Evolutionary conservation across 768 basidiomycete species (phyloP).

Genomic region (Chiua virens): DNA sequence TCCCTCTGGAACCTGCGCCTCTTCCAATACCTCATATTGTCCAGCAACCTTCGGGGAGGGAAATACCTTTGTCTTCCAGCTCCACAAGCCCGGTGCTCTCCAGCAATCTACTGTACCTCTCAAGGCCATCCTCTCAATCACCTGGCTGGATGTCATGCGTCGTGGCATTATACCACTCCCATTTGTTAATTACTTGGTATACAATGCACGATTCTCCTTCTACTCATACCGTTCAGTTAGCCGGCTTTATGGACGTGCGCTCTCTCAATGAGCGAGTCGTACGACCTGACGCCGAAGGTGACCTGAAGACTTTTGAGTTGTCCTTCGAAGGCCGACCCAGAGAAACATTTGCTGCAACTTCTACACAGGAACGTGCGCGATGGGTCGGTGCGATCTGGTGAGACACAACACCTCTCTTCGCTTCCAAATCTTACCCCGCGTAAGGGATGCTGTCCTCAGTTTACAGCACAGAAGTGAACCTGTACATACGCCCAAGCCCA

Average conservation of each 20-base stretch:
- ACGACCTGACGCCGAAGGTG: conserved; percentile 42
- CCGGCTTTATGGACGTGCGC: conserved; percentile 60
- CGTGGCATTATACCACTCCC: conserved; percentile 35
- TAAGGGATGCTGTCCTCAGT: conserved; percentile 60
- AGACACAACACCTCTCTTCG: conserved; percentile 9
- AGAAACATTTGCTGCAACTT: conserved; percentile 63
- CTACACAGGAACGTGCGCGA: conserved; percentile 61
- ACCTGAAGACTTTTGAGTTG: conserved; percentile 64
- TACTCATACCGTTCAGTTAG: conserved; percentile 48
- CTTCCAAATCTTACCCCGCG: not conserved
- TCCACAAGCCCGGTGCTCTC: conserved; percentile 2
- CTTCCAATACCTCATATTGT: conserved; percentile 1
- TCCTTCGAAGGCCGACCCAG: conserved; percentile 49
- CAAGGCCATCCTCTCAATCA: conserved; percentile 28
- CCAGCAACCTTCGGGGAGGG: conserved; percentile 1
- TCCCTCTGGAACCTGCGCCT: not conserved
- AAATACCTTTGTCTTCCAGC: not conserved
- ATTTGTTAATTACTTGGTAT: conserved; percentile 50
- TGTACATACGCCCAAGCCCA: not conserved
- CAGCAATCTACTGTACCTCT: conserved; percentile 49
- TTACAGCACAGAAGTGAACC: conserved; percentile 26
- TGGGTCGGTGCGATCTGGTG: conserved; percentile 81
- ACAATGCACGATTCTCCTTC: conserved; percentile 41
- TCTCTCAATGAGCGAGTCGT: conserved; percentile 53
- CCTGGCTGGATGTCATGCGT: conserved; percentile 54